Evolutionary conservation across 208 protist species (phyloP).

Genomic region (Trichomonas tenax): DNA sequence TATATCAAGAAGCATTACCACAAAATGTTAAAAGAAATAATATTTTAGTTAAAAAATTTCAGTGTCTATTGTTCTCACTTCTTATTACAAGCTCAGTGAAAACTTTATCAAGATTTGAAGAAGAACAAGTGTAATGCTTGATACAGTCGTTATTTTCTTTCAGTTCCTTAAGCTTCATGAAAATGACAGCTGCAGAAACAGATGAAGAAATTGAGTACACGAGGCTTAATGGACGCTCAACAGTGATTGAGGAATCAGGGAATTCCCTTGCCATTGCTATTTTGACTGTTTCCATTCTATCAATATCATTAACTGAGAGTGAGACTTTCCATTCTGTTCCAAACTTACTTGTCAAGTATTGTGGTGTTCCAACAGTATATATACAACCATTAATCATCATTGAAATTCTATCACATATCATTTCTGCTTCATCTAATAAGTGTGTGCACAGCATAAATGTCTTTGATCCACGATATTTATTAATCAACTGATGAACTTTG

Average conservation of each 20-base stretch:
- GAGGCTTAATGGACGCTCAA: background rate
- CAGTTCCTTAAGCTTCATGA: background rate
- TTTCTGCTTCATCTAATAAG: background rate
- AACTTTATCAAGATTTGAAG: background rate
- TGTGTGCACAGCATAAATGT: slow-evolving; percentile 3
- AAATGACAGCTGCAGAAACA: background rate
- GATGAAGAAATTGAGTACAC: background rate
- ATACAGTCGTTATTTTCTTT: background rate
- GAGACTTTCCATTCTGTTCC: background rate
- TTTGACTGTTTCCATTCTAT: background rate
- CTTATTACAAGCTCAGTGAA: background rate
- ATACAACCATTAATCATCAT: background rate
- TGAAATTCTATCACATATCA: background rate
- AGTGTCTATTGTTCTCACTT: background rate
- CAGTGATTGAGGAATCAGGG: background rate
- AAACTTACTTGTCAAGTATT: background rate
- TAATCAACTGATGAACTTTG: background rate
- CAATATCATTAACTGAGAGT: background rate
- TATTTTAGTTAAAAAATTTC: too few species aligned
- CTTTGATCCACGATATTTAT: too few species aligned
- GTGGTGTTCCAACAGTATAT: background rate
- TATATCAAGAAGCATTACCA: too few species aligned
- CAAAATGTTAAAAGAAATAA: too few species aligned
- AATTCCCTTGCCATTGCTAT: background rate
- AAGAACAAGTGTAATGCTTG: background rate